phyloP scores from a whole-genome alignment of 2,329 filamentous ascomycete genomes.

The Fusarium denticulatum region DNA sequence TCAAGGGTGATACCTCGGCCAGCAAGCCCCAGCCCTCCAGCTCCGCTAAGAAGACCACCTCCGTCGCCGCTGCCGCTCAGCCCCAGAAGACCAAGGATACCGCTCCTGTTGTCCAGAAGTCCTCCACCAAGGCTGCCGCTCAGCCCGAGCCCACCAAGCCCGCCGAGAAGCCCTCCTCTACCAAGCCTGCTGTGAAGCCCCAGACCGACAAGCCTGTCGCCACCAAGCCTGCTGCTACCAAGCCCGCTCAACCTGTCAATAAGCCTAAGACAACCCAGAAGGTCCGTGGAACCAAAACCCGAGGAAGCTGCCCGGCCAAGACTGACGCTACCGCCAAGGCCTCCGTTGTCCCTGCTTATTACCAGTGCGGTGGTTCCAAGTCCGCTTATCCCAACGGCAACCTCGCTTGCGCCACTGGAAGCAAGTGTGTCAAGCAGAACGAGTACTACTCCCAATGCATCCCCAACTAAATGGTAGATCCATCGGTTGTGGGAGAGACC shows the following conservation, averaged over 20 bases:
- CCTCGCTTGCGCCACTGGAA: slow-evolving; percentile 35
- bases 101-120: slow-evolving; percentile 20
- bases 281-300: slow-evolving; percentile 24
- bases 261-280: slow-evolving; percentile 19
- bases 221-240: slow-evolving; percentile 10
- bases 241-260: slow-evolving; percentile 1
- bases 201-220: neutral
- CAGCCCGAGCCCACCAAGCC: slow-evolving; percentile 14
- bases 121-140: slow-evolving; percentile 10
- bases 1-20: slow-evolving; percentile 21
- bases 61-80: slow-evolving; percentile 1
- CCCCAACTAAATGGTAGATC: slow-evolving; percentile 35
- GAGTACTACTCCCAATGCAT: slow-evolving; percentile 42
- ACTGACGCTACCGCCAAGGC: slow-evolving; percentile 20
- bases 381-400: slow-evolving; percentile 34
- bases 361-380: slow-evolving; percentile 39
- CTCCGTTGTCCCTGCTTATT: slow-evolving; percentile 26
- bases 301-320: slow-evolving; percentile 25
- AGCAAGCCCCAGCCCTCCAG: slow-evolving; percentile 13
- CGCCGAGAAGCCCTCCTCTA: neutral
- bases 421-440: slow-evolving; percentile 39
- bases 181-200: neutral
- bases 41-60: neutral
- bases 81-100: slow-evolving; percentile 19
- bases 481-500: neutral